A percentile compares a stretch with the other conserved stretches of the same genome.
These are phyloP conservation scores for Tuber magnatum DNA, from an alignment of 495 filamentous ascomycete species.

Conservation along the genomic window DNA sequence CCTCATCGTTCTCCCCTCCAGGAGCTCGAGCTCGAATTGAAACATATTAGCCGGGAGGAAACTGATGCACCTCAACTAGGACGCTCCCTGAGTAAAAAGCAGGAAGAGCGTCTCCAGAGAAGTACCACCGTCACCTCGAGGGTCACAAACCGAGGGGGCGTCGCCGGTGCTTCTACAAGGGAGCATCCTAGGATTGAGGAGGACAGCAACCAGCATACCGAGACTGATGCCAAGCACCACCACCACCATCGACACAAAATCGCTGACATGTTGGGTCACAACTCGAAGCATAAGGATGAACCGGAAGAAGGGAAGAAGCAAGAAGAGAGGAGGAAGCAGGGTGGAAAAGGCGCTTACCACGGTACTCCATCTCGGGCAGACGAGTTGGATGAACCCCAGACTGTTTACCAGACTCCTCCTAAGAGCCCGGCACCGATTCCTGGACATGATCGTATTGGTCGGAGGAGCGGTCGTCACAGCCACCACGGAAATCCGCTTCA, in stretches of 20 bases:
- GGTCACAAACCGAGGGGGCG: constrained; percentile 9
- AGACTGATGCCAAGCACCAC: constrained; percentile 11
- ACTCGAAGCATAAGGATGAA: constrained; percentile 8
- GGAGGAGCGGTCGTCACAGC: constrained; percentile 14
- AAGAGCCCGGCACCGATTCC: constrained; percentile 8
- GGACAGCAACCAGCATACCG: background rate
- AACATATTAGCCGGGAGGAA: constrained; percentile 89
- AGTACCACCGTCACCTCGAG: constrained; percentile 34
- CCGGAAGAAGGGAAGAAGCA: constrained; percentile 1
- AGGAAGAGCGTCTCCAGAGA: constrained; percentile 34
- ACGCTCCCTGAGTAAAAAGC: constrained; percentile 33
- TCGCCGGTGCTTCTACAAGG: constrained; percentile 13
- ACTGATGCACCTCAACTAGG: constrained; percentile 49
- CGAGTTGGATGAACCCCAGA: constrained; percentile 15
- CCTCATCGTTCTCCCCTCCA: constrained; percentile 68
- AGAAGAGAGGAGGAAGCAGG: constrained; percentile 8
- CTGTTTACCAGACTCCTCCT: constrained; percentile 7
- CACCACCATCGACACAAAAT: constrained; percentile 24
- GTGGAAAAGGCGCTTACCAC: constrained; percentile 4
- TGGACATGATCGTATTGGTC: constrained; percentile 20
- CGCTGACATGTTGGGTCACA: constrained; percentile 18
- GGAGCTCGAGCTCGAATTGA: constrained; percentile 77
- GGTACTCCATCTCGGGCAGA: constrained; percentile 7
- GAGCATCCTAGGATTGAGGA: constrained; percentile 11
- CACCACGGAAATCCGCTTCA: constrained; percentile 27